Evolutionary conservation across 2,329 filamentous ascomycete species (phyloP).

Genomic region (Cytospora piceicola): DNA sequence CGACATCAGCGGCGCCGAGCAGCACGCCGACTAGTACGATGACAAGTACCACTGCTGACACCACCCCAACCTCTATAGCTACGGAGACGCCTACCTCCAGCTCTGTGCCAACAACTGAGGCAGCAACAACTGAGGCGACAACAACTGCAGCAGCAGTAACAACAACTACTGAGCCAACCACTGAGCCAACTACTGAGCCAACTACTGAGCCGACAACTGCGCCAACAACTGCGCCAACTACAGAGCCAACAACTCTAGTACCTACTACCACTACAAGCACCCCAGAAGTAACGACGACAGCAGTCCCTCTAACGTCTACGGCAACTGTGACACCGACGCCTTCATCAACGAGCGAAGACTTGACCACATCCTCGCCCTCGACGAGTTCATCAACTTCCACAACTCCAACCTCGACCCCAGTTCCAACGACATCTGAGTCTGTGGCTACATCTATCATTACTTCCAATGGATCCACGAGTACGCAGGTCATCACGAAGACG

Average conservation of each 20-base stretch:
- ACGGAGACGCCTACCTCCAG: conserved; percentile 13
- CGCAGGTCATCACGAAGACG: conserved; percentile 24
- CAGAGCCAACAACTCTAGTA: conserved; percentile 4
- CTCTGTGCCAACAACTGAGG: conserved; percentile 3
- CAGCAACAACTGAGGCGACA: conserved; percentile 11
- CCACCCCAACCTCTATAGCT: conserved; percentile 25
- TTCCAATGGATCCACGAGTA: conserved; percentile 23
- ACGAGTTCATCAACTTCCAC: conserved; percentile 10
- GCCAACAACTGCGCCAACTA: conserved; percentile 10
- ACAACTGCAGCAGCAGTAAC: conserved; percentile 1
- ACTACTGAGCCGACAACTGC: too few relatives aligned
- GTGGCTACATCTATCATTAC: conserved; percentile 20
- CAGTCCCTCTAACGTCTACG: conserved; percentile 1
- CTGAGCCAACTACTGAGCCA: not conserved
- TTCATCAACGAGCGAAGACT: conserved; percentile 2
- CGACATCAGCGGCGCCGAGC: conserved; percentile 18
- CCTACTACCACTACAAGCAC: conserved; percentile 14
- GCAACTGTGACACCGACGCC: not conserved
- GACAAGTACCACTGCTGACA: conserved; percentile 30
- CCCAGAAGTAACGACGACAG: conserved; percentile 7
- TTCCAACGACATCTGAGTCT: conserved; percentile 18
- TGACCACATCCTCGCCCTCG: not conserved
- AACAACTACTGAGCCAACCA: not conserved
- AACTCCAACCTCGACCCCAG: conserved; percentile 7
- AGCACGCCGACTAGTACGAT: conserved; percentile 24